phyloP scores from a whole-genome alignment of 139 green algal species.

The Microglena sp. region DNA sequence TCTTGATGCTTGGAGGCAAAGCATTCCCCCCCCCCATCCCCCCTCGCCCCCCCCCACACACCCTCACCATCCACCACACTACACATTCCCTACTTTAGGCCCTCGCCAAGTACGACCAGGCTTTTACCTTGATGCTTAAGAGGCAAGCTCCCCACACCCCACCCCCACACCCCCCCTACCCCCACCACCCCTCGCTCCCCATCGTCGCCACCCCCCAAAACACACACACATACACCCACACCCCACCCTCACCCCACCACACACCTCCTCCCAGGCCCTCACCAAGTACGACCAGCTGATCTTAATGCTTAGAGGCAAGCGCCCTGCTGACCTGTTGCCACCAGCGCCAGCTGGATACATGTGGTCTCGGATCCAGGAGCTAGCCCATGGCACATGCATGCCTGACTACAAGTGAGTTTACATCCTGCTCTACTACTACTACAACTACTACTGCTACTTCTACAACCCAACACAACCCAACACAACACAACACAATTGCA shows the following conservation, averaged over 20 bases:
- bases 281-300: constrained; percentile 45
- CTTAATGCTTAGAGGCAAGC: constrained; percentile 44
- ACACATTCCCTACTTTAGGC: no score
- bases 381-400: constrained; percentile 49
- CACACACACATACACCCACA: no score
- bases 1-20: constrained; percentile 46
- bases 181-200: no score
- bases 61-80: no score
- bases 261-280: neutral
- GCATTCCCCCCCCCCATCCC: constrained; percentile 31
- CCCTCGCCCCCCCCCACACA: no score
- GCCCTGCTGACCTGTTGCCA: constrained; percentile 49
- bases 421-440: neutral
- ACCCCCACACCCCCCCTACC: no score
- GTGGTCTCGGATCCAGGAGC: constrained; percentile 33
- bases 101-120: no score
- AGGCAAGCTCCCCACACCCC: no score
- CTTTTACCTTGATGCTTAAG: no score
- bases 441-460: neutral
- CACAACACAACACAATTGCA: no score
- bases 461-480: neutral
- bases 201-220: no score
- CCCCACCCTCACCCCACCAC: no score
- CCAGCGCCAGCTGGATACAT: constrained; percentile 56
- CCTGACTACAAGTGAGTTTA: neutral